These are phyloP conservation scores for Cladophialophora psammophila DNA, from an alignment of 2,329 filamentous ascomycete genomes.

Conservation along the genomic window DNA sequence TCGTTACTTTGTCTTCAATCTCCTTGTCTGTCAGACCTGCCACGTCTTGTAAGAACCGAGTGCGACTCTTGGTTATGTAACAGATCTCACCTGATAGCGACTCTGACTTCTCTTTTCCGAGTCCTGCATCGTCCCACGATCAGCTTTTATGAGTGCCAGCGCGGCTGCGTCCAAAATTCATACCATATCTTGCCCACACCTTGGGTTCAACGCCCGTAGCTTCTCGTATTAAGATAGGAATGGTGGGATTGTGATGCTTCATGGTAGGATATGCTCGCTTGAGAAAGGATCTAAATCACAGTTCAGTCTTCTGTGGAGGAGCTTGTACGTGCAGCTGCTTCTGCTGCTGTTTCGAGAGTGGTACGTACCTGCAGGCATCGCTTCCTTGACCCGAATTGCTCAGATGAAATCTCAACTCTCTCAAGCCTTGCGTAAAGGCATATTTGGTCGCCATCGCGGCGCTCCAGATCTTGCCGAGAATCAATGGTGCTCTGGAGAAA, in stretches of 20 bases:
- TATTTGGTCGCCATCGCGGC: slow-evolving; percentile 86
- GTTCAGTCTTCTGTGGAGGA: slow-evolving; percentile 17
- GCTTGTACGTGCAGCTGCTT: not conserved
- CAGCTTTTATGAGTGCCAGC: slow-evolving; percentile 1
- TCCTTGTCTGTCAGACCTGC: slow-evolving; percentile 72
- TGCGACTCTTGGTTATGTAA: not conserved
- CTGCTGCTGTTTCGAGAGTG: not conserved
- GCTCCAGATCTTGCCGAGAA: slow-evolving; percentile 17
- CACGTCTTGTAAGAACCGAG: not conserved
- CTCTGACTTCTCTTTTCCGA: slow-evolving; percentile 72
- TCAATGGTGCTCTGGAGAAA: not conserved
- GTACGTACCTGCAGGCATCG: slow-evolving; percentile 78
- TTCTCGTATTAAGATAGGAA: slow-evolving; percentile 93
- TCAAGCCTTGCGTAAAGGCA: slow-evolving; percentile 84
- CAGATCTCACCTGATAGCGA: slow-evolving; percentile 62
- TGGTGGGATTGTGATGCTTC: slow-evolving; percentile 98
- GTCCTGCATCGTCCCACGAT: slow-evolving; percentile 56
- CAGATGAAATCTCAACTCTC: slow-evolving; percentile 96
- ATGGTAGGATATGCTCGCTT: slow-evolving; percentile 93
- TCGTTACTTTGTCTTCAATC: slow-evolving; percentile 72
- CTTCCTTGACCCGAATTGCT: slow-evolving; percentile 94
- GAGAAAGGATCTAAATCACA: slow-evolving; percentile 76
- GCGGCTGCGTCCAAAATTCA: slow-evolving; percentile 42
- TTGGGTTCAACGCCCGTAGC: slow-evolving; percentile 82
- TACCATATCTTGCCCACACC: slow-evolving; percentile 93